A percentile compares a stretch with the other conserved stretches of the same genome.
These are phyloP conservation scores for Pterulicium gracile DNA, from an alignment of 1,284 basidiomycete species.

Conservation along the genomic window DNA sequence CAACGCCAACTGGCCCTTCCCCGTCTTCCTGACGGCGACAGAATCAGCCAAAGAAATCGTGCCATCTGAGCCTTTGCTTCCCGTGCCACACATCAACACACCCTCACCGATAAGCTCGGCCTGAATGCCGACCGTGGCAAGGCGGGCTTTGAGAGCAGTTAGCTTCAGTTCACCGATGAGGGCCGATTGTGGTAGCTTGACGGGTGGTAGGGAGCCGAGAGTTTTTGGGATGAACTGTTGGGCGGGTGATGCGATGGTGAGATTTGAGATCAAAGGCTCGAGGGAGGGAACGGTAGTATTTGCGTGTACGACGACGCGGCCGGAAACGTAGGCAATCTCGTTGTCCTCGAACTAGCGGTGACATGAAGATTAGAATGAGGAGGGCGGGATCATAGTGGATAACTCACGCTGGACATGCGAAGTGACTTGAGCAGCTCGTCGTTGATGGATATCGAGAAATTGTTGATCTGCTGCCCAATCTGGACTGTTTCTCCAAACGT, in stretches of 20 bases:
- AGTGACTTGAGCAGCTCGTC: constrained; percentile 76
- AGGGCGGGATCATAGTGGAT: neutral
- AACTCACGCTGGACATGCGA: constrained; percentile 79
- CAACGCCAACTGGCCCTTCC: constrained; percentile 72
- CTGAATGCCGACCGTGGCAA: constrained; percentile 66
- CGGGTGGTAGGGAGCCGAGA: constrained; percentile 50
- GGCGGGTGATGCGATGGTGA: constrained; percentile 20
- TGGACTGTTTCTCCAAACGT: constrained; percentile 62
- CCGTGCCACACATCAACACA: constrained; percentile 81
- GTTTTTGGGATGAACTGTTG: constrained; percentile 24
- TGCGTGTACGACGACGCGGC: constrained; percentile 71
- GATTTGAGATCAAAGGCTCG: constrained; percentile 30
- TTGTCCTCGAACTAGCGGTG: constrained; percentile 87
- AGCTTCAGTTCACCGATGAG: constrained; percentile 95
- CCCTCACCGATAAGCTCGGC: constrained; percentile 93
- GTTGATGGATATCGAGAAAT: constrained; percentile 88
- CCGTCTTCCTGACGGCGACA: constrained; percentile 83
- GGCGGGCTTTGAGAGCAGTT: constrained; percentile 70
- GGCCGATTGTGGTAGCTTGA: constrained; percentile 70
- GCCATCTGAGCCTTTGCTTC: constrained; percentile 34
- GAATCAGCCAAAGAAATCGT: constrained; percentile 52
- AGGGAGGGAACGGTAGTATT: constrained; percentile 68
- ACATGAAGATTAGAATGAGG: constrained; percentile 7
- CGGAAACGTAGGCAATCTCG: constrained; percentile 87
- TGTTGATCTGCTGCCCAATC: constrained; percentile 93